phyloP scores from a whole-genome alignment of 1,139 yeast genomes.

The Pichia sp. region DNA sequence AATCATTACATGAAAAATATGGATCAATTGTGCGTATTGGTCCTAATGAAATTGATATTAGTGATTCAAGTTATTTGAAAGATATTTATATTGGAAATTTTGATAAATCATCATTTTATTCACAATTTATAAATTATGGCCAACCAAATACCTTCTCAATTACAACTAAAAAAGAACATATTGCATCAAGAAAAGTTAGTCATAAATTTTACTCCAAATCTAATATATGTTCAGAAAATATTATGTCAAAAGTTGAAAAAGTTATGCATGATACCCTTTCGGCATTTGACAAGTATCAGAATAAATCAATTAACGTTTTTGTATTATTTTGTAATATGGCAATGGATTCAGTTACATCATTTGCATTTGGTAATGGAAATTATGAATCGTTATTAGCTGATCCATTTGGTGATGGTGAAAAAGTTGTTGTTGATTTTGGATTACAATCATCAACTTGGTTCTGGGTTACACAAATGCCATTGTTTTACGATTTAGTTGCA shows the following conservation, averaged over 20 bases:
- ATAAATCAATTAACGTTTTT: slow-evolving; percentile 44
- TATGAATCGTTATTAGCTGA: slow-evolving; percentile 29
- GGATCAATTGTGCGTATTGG: slow-evolving; percentile 59
- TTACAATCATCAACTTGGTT: slow-evolving; percentile 58
- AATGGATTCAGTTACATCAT: slow-evolving; percentile 61
- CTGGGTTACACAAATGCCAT: slow-evolving; percentile 62
- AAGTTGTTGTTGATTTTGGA: slow-evolving; percentile 44
- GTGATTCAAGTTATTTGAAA: slow-evolving; percentile 45
- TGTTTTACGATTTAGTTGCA: slow-evolving; percentile 46
- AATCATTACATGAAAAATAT: slow-evolving; percentile 46
- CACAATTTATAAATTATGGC: slow-evolving; percentile 58
- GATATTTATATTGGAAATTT: slow-evolving; percentile 53
- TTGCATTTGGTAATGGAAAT: slow-evolving; percentile 49
- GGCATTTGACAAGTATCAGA: slow-evolving; percentile 21
- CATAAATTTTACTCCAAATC: slow-evolving; percentile 46
- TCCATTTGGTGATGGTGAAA: slow-evolving; percentile 31
- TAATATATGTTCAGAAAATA: slow-evolving; percentile 26
- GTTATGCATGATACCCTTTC: slow-evolving; percentile 27
- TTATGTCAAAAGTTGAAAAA: slow-evolving; percentile 30
- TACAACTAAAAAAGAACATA: slow-evolving; percentile 44
- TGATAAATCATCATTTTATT: slow-evolving; percentile 57
- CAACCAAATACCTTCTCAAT: slow-evolving; percentile 54
- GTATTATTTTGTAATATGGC: slow-evolving; percentile 61
- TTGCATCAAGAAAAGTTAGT: slow-evolving; percentile 43
- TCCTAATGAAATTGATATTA: slow-evolving; percentile 57